Conservation (phyloP, 805 yeast genomes). For the Yamadazyma tumulicola region DNA sequence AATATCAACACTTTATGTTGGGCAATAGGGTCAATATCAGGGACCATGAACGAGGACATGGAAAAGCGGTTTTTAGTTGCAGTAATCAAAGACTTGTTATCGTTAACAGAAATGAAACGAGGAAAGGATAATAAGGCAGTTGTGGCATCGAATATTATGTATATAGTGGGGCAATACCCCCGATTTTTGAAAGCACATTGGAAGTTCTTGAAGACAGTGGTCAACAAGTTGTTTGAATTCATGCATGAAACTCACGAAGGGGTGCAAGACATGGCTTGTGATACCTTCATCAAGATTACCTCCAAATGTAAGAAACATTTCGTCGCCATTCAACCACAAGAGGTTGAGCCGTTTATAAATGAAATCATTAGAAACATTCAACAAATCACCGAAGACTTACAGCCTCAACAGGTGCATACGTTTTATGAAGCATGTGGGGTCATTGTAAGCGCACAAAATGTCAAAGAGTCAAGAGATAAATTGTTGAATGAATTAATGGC, state of each 20-base stretch:
- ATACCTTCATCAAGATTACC: slow-evolving; percentile 94
- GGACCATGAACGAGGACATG: slow-evolving; percentile 97
- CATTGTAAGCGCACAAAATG: slow-evolving; percentile 83
- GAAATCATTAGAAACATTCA: slow-evolving; percentile 84
- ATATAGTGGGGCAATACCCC: slow-evolving; percentile 98
- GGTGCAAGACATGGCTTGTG: slow-evolving; percentile 99
- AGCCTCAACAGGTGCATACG: slow-evolving; percentile 96
- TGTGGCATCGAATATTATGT: slow-evolving; percentile 99
- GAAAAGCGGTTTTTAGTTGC: slow-evolving; percentile 91
- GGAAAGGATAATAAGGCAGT: slow-evolving; percentile 99
- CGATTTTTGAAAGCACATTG: slow-evolving; percentile 96
- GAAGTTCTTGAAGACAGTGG: slow-evolving; percentile 95
- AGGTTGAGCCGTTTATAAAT: slow-evolving; percentile 85
- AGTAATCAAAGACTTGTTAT: slow-evolving; percentile 87
- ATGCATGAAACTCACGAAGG: slow-evolving; percentile 99
- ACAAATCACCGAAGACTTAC: slow-evolving; percentile 83
- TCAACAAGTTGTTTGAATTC: slow-evolving; percentile 91
- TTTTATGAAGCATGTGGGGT: slow-evolving; percentile 97
- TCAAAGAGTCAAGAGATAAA: slow-evolving; percentile 63
- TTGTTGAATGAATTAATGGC: slow-evolving; percentile 78
- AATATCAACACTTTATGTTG: slow-evolving; percentile 95
- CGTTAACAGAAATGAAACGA: slow-evolving; percentile 90
- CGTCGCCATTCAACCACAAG: slow-evolving; percentile 81
- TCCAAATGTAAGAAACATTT: slow-evolving; percentile 94
- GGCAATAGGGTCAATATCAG: slow-evolving; percentile 99